Percentiles rank a stretch among this genome's conserved stretches.
These are phyloP conservation scores for Pythium utonaiense DNA, from an alignment of 352 stramenopile species.

Conservation along the genomic window DNA sequence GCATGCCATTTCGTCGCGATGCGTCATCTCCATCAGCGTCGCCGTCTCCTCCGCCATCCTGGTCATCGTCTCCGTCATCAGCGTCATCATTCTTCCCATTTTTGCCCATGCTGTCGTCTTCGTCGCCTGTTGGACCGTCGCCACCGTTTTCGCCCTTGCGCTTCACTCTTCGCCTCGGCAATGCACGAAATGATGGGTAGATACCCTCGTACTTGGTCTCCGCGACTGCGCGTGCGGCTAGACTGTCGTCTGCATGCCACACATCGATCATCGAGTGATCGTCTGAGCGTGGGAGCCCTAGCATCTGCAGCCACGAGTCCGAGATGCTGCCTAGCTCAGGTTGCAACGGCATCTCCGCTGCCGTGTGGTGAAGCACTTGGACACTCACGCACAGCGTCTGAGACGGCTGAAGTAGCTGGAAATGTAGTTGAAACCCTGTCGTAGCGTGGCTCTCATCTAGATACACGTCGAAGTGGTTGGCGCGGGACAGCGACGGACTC, in stretches of 20 bases:
- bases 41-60: conserved; percentile 40
- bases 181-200: conserved; percentile 48
- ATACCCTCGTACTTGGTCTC: conserved; percentile 66
- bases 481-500: conserved; percentile 42
- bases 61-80: conserved; percentile 40
- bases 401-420: conserved; percentile 39
- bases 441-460: conserved; percentile 46
- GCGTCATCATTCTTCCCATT: conserved; percentile 7
- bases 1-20: conserved; percentile 15
- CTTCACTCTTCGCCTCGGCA: conserved; percentile 40
- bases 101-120: conserved; percentile 3
- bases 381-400: conserved; percentile 53
- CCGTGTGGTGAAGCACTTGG: conserved; percentile 27
- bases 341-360: neutral
- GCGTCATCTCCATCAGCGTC: conserved; percentile 34
- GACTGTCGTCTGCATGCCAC: conserved; percentile 54
- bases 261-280: conserved; percentile 75
- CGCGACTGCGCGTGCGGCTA: conserved; percentile 51
- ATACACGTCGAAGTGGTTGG: conserved; percentile 69
- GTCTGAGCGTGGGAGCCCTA: conserved; percentile 46
- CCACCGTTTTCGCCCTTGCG: conserved; percentile 20
- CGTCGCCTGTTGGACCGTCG: conserved; percentile 29
- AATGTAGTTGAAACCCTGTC: conserved; percentile 46
- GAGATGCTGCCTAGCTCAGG: conserved; percentile 36
- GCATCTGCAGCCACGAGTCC: conserved; percentile 51